These are phyloP conservation scores for Punica granatum DNA, from an alignment of 345 rosid species.

Conservation along the genomic window DNA sequence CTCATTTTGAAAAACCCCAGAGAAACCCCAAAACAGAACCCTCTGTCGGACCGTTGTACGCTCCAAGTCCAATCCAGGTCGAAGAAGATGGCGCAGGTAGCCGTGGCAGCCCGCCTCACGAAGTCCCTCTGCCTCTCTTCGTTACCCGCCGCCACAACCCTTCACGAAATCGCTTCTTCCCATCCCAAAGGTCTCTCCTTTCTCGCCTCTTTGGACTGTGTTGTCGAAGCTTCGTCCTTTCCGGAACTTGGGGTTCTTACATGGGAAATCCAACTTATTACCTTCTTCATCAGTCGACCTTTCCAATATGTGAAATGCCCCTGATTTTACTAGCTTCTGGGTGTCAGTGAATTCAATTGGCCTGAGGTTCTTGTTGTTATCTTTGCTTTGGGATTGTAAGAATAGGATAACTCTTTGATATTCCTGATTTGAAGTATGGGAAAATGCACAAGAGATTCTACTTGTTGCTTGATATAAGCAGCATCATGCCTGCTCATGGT, in stretches of 20 bases:
- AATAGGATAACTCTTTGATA: no score
- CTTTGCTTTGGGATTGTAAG: no score
- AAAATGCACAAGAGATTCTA: neutral
- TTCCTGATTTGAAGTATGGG: no score
- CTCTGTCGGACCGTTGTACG: neutral
- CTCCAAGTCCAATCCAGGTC: neutral
- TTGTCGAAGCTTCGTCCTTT: no score
- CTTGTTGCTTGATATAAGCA: no score
- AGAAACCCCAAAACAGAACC: neutral
- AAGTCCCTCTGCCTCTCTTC: slow-evolving; percentile 31
- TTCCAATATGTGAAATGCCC: neutral
- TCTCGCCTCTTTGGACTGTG: neutral
- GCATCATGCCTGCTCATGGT: neutral
- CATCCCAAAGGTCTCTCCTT: slow-evolving; percentile 32
- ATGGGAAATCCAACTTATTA: neutral
- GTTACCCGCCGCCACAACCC: slow-evolving; percentile 20
- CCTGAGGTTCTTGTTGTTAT: neutral
- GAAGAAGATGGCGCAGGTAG: slow-evolving; percentile 3
- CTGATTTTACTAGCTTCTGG: neutral
- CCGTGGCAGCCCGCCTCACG: slow-evolving; percentile 31
- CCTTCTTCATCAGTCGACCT: neutral
- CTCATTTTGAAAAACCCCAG: slow-evolving; percentile 47
- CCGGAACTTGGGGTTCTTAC: neutral
- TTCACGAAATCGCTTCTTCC: slow-evolving; percentile 37
- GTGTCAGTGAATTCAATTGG: neutral